Base-by-base conservation (phyloP, 306 rosid species). In the Lotus japonicus region DNA sequence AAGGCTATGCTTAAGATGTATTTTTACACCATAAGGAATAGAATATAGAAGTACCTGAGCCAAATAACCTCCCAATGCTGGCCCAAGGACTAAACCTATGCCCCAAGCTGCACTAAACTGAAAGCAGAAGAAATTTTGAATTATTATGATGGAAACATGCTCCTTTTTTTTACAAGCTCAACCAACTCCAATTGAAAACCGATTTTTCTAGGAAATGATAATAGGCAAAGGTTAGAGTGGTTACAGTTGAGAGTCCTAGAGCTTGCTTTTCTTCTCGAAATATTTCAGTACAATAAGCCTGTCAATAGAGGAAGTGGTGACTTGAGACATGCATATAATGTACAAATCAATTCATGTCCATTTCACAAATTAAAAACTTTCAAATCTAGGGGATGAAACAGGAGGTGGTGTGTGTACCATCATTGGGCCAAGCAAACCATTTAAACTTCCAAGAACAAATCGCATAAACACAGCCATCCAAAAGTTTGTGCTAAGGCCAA, bases 351-450 rank as follows among this genome's bases (percentile, higher is more conserved):
- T 16, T 52, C 0, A 54, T 15, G 11, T 19, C 8, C 16, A 23
- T 28, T 28, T 31, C 23, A 64, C 10, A 33, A 31, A 19, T 23
- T 17, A 64, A n/a, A 65, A 26, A 43, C 13, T 33, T n/a, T 70
- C n/a, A 43, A 16, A 1, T 1, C 3, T 21, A 3, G 26, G 26
- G 3, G 26, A 21, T 21, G 26, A 21, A 36, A 67, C 44, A 21
- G 9, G 21, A 21, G 31, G 9, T n/a, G 11, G 46, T 55, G 16
- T 35, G 60, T 66, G 14, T 63, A 92, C 98, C 96, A 87, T 92
- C 43, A 92, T 86, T 23, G 98, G 95, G 67, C 91, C 96, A 76
- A 89, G 88, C 66, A 86, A 66, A 58, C 98, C 98, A 82, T 92
- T 92, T 66, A 89, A 84, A 72, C 82, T 21, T 78, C 98, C 98